A percentile compares a stretch with the other conserved stretches of the same genome.
Conservation (phyloP, 805 yeast genomes). For the Kodamaea nitidulidarum region DNA sequence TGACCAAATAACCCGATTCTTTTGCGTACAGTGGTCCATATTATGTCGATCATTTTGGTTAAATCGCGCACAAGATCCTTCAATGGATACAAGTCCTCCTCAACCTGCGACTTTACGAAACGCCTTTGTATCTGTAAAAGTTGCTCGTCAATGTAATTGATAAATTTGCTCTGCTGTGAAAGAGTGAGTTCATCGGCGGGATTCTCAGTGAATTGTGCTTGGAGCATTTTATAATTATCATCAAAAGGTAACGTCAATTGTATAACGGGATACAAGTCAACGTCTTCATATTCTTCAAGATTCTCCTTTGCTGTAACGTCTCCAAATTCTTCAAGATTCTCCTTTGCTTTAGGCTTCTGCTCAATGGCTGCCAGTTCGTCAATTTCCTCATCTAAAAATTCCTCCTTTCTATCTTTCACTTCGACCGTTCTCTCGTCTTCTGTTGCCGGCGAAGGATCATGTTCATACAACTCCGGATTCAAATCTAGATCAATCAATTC, state of each 20-base stretch:
- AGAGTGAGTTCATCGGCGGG: slow-evolving; percentile 11
- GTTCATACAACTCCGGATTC: slow-evolving; percentile 38
- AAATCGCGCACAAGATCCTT: slow-evolving; percentile 42
- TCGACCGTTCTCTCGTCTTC: not conserved
- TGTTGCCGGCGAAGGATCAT: slow-evolving; percentile 11
- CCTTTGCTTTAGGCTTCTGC: not conserved
- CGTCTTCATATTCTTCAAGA: slow-evolving; percentile 3
- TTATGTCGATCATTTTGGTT: slow-evolving; percentile 45
- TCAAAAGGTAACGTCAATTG: slow-evolving; percentile 28
- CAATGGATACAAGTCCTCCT: slow-evolving; percentile 25
- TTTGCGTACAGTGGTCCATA: slow-evolving; percentile 55
- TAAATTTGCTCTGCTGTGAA: slow-evolving; percentile 53
- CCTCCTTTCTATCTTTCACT: slow-evolving; percentile 1
- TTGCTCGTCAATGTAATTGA: slow-evolving; percentile 51
- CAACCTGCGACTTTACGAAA: slow-evolving; percentile 40
- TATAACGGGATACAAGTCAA: slow-evolving; percentile 10
- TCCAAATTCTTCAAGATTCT: too few relatives aligned
- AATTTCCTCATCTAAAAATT: slow-evolving; percentile 3
- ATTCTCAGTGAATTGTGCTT: slow-evolving; percentile 11
- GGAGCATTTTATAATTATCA: slow-evolving; percentile 18
- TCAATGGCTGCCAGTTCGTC: not conserved
- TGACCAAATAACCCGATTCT: slow-evolving; percentile 49
- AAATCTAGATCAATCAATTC: slow-evolving; percentile 29
- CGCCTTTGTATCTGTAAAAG: slow-evolving; percentile 52
- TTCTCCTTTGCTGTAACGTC: slow-evolving; percentile 1